A percentile compares a stretch with the other conserved stretches of the same genome.
Evolutionary conservation across 208 protist species (phyloP).

Genomic region (Trypanosoma mega): DNA sequence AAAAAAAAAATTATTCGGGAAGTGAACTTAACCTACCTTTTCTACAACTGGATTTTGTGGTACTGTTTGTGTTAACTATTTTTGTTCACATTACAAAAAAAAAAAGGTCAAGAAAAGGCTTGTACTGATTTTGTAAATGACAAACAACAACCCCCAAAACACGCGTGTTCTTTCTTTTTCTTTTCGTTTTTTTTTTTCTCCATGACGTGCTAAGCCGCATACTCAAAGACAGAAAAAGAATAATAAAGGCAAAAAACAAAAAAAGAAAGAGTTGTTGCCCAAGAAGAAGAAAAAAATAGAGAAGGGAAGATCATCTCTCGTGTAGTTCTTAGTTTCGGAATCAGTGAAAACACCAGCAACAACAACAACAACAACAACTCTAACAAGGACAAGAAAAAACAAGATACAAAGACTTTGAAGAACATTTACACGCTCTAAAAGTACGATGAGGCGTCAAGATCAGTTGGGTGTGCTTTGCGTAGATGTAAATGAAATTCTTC

Average conservation of each 20-base stretch:
- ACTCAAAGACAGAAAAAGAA: slow-evolving; percentile 4
- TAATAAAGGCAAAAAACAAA: not conserved
- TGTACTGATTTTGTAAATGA: too few species aligned
- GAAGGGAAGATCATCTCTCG: too few species aligned
- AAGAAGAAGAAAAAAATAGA: too few species aligned
- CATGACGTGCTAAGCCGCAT: not conserved
- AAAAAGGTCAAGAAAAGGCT: too few species aligned
- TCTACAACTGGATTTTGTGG: slow-evolving; percentile 11
- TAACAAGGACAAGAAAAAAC: too few species aligned
- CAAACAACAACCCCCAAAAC: too few species aligned
- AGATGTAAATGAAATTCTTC: slow-evolving; percentile 25
- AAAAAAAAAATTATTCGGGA: too few species aligned
- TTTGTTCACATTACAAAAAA: not conserved
- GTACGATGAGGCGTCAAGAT: not conserved
- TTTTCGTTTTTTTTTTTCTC: not conserved
- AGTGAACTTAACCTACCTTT: slow-evolving; percentile 3
- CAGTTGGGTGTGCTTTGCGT: slow-evolving; percentile 26
- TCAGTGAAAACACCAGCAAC: too few species aligned
- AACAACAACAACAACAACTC: too few species aligned
- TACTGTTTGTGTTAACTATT: slow-evolving; percentile 9
- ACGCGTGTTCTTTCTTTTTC: not conserved
- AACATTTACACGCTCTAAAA: too few species aligned
- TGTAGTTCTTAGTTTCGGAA: too few species aligned
- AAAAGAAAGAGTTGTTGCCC: not conserved
- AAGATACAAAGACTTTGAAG: too few species aligned